Percentiles rank a stretch among this genome's conserved stretches.
phyloP scores from a whole-genome alignment of 164 flowering plant genomes.

The Nelumbo lutea region DNA sequence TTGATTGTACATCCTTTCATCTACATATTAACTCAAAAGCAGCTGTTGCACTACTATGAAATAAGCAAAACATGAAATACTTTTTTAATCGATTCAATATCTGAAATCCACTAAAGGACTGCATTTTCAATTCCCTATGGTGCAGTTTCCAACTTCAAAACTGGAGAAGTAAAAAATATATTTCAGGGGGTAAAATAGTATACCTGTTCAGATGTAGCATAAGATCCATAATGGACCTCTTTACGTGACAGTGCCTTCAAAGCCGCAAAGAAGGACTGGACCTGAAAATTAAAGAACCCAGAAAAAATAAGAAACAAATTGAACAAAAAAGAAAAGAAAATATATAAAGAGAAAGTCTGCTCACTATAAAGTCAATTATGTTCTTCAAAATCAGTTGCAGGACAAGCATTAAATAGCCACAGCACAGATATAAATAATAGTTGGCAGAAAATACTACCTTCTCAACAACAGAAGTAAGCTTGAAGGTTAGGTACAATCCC shows the following conservation, averaged over 20 bases:
- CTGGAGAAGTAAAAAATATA: no score
- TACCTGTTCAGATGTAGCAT: conserved; percentile 98
- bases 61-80: no score
- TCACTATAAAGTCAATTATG: neutral
- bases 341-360: neutral
- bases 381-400: neutral
- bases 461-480: conserved; percentile 95
- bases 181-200: neutral
- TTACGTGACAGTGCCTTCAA: conserved; percentile 87
- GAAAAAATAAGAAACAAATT: neutral
- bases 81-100: no score
- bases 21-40: no score
- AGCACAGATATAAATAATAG: neutral
- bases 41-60: no score
- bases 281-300: conserved; percentile 35
- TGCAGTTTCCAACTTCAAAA: no score
- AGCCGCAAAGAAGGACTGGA: conserved; percentile 78
- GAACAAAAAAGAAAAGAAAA: neutral
- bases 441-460: conserved; percentile 48
- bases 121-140: no score
- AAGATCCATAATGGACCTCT: conserved; percentile 92
- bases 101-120: no score
- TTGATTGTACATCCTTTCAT: no score
- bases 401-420: neutral
- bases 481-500: conserved; percentile 90